phyloP scores from a whole-genome alignment of 2,329 filamentous ascomycete species.

The Xylogone sp. region DNA sequence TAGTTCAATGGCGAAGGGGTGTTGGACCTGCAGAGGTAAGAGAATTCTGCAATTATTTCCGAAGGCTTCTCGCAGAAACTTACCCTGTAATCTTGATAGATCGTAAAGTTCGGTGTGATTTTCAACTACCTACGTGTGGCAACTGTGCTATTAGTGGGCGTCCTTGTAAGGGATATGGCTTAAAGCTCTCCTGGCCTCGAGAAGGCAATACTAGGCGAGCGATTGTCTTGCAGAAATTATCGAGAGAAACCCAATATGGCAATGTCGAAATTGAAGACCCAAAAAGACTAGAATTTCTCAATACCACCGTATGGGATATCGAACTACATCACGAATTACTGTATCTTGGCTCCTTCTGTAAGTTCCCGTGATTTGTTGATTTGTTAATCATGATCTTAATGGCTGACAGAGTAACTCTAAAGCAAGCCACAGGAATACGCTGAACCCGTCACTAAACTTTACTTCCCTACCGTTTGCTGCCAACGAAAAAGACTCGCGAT shows the following conservation, averaged over 20 bases:
- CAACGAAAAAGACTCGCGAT: not conserved
- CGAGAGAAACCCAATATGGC: not conserved
- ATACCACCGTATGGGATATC: slow-evolving; percentile 1
- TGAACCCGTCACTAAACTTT: not conserved
- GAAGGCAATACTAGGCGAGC: slow-evolving; percentile 1
- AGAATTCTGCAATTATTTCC: not conserved
- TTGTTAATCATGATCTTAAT: not conserved
- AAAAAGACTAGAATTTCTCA: slow-evolving; percentile 2
- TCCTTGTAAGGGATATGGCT: slow-evolving; percentile 5
- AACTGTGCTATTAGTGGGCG: not conserved
- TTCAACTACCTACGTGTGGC: not conserved
- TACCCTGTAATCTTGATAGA: not conserved
- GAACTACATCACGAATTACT: not conserved
- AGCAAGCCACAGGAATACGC: not conserved
- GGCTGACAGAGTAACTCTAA: not conserved
- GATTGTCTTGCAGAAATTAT: not conserved
- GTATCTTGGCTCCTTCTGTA: not conserved
- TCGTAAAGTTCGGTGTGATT: slow-evolving; percentile 4
- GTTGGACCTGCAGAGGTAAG: slow-evolving; percentile 5
- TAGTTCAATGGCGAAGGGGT: not conserved
- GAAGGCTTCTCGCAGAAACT: not conserved
- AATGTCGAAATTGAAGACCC: not conserved
- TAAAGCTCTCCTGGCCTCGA: slow-evolving; percentile 2
- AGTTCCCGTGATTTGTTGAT: not conserved
- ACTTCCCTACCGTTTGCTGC: not conserved